A percentile compares a stretch with the other conserved stretches of the same genome.
These are phyloP conservation scores for Phytophthora litchii DNA, from an alignment of 352 stramenopile species.

Conservation along the genomic window DNA sequence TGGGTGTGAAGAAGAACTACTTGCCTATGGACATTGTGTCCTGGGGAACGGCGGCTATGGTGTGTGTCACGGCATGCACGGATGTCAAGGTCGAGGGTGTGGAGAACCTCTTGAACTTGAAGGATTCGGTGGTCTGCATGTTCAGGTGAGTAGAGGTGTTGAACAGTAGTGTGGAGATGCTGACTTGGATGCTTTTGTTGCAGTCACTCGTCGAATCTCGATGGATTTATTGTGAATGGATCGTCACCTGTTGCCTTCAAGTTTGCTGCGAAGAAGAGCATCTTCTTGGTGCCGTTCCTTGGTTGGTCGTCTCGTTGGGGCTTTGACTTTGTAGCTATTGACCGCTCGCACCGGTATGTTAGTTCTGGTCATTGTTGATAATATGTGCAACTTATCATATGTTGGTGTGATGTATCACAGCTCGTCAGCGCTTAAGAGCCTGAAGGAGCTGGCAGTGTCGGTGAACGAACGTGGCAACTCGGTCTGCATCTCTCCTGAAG, in stretches of 20 bases:
- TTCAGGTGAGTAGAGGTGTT: constrained; percentile 57
- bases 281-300: constrained; percentile 82
- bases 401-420: constrained; percentile 20
- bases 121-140: constrained; percentile 82
- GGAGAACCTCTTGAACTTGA: constrained; percentile 56
- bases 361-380: not conserved
- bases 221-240: constrained; percentile 84
- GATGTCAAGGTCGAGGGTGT: constrained; percentile 53
- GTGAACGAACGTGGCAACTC: constrained; percentile 78
- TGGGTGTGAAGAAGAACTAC: constrained; percentile 81
- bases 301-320: constrained; percentile 77
- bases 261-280: constrained; percentile 86
- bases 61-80: constrained; percentile 61
- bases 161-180: not conserved
- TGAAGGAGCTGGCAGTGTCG: constrained; percentile 70
- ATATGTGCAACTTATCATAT: constrained; percentile 10
- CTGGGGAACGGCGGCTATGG: constrained; percentile 52
- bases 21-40: constrained; percentile 79
- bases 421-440: constrained; percentile 64
- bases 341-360: constrained; percentile 69
- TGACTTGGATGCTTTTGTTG: constrained; percentile 10
- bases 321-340: constrained; percentile 83
- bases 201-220: constrained; percentile 83
- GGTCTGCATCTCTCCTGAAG: constrained; percentile 84
- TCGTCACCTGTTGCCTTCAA: constrained; percentile 76